Conservation (phyloP, 441 rosid species). For the Euphorbia celastroides region DNA sequence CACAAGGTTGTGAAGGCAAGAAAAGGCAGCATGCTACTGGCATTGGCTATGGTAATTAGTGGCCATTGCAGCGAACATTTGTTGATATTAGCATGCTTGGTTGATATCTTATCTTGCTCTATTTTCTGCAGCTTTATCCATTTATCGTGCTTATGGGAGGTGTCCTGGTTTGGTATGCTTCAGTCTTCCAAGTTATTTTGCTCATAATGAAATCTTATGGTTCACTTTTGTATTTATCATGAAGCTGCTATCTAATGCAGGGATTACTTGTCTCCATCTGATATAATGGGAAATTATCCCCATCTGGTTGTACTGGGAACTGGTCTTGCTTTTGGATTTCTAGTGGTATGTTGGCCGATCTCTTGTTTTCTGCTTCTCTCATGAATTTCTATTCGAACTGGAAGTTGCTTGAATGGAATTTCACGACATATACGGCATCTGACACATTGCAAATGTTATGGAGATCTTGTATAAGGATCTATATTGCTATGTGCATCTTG, state of each 20-base stretch:
- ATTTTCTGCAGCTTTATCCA: constrained; percentile 66
- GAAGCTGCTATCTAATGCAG: constrained; percentile 38
- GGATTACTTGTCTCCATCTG: constrained; percentile 87
- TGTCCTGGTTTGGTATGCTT: constrained; percentile 66
- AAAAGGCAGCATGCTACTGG: constrained; percentile 79
- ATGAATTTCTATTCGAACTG: neutral
- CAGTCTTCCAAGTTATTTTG: constrained; percentile 1
- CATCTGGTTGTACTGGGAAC: constrained; percentile 88
- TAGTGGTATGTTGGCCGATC: constrained; percentile 62
- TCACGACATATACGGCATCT: neutral
- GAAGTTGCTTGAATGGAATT: neutral
- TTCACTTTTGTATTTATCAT: constrained; percentile 17
- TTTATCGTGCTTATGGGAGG: constrained; percentile 67
- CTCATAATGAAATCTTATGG: neutral
- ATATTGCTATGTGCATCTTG: neutral
- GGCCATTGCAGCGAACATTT: neutral
- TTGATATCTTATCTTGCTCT: constrained; percentile 15
- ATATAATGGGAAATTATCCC: constrained; percentile 69
- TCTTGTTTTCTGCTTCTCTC: neutral
- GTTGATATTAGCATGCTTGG: constrained; percentile 10
- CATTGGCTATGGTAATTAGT: constrained; percentile 76
- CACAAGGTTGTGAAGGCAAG: constrained; percentile 69
- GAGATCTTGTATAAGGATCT: neutral
- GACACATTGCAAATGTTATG: neutral
- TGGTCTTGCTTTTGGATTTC: constrained; percentile 98